A percentile compares a stretch with the other conserved stretches of the same genome.
Conservation (phyloP, 306 rosid species). For the Inga leiocalycina region DNA sequence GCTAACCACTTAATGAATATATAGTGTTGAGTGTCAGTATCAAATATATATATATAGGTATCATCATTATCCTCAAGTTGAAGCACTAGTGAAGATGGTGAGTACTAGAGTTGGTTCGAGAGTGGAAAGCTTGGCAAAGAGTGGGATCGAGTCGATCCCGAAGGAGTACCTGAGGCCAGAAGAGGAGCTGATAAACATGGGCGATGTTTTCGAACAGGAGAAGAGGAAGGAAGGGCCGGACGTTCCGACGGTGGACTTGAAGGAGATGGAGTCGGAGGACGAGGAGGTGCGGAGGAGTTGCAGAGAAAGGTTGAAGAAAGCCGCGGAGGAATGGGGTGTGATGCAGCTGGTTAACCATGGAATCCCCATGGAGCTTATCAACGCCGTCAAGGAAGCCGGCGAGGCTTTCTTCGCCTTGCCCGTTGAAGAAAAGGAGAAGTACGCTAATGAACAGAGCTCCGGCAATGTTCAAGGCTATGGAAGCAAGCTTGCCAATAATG, state of each 20-base stretch:
- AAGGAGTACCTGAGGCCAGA: conserved; percentile 74
- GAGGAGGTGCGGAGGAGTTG: conserved; percentile 48
- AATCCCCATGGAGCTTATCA: conserved; percentile 50
- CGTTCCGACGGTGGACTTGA: conserved; percentile 73
- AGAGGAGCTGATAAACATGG: conserved; percentile 65
- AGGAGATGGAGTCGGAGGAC: conserved; percentile 50
- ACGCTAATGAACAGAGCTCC: conserved; percentile 58
- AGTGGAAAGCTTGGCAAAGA: conserved; percentile 69
- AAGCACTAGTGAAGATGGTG: conserved; percentile 38
- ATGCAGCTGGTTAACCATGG: conserved; percentile 86
- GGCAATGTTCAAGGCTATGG: conserved; percentile 85
- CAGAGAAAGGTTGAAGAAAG: conserved; percentile 57
- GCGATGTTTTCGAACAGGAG: conserved; percentile 67
- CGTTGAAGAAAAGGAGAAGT: conserved; percentile 72
- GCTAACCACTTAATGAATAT: too few relatives aligned
- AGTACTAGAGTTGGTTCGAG: conserved; percentile 36
- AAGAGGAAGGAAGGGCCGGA: conserved; percentile 61
- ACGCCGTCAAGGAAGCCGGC: conserved; percentile 52
- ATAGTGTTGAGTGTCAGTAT: too few relatives aligned
- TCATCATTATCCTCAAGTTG: background rate
- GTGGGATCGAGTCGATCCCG: conserved; percentile 65
- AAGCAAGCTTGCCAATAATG: conserved; percentile 77
- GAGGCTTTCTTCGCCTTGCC: conserved; percentile 54
- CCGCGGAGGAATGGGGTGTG: conserved; percentile 82
- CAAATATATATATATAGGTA: background rate